phyloP scores from a whole-genome alignment of 306 rosid genomes.

The Hippophae tibetana region DNA sequence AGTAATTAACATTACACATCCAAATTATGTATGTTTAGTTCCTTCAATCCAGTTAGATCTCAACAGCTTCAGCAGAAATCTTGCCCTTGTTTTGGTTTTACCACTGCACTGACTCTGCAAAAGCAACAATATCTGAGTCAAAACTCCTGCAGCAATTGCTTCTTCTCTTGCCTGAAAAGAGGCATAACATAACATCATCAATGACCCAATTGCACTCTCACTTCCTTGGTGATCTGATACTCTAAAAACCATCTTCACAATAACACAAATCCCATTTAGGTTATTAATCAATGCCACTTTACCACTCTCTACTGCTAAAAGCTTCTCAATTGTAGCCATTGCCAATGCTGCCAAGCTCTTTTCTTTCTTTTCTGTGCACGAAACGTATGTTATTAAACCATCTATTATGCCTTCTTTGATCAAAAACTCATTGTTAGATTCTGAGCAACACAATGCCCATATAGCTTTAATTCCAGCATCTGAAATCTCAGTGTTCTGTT shows the following conservation, averaged over 20 bases:
- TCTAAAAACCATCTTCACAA: constrained; percentile 61
- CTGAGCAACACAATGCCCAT: constrained; percentile 35
- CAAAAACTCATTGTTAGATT: constrained; percentile 34
- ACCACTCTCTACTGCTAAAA: constrained; percentile 38
- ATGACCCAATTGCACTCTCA: constrained; percentile 55
- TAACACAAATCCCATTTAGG: constrained; percentile 30
- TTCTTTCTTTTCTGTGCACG: constrained; percentile 30
- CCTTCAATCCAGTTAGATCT: constrained; percentile 35
- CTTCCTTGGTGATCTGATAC: constrained; percentile 62
- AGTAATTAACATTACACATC: neutral
- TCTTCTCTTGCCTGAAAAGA: constrained; percentile 44
- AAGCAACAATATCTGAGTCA: constrained; percentile 61
- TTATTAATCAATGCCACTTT: constrained; percentile 38
- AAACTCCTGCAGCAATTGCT: constrained; percentile 52
- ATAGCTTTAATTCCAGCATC: constrained; percentile 51
- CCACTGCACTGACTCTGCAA: constrained; percentile 61
- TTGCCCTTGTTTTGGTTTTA: constrained; percentile 59
- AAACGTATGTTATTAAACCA: constrained; percentile 45
- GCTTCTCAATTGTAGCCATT: constrained; percentile 46
- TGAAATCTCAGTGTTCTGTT: constrained; percentile 30
- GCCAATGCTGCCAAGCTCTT: constrained; percentile 28
- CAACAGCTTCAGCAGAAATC: constrained; percentile 68
- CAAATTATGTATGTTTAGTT: constrained; percentile 22
- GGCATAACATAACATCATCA: constrained; percentile 39
- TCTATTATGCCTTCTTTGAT: constrained; percentile 43